Evolutionary conservation across 768 basidiomycete species (phyloP).

Genomic region (Naganishia antarctica): DNA sequence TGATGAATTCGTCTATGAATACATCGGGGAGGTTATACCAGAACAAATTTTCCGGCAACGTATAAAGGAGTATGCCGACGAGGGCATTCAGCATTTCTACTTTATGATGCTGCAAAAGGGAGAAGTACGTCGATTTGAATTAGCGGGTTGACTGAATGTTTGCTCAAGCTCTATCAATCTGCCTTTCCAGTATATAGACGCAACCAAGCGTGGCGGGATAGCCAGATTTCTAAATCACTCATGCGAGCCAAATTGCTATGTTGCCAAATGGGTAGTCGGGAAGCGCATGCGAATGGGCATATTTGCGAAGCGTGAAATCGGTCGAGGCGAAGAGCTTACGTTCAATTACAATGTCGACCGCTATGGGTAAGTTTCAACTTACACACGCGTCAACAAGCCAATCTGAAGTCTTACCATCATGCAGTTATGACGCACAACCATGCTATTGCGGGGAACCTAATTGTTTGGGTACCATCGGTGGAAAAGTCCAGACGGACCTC

Average conservation of each 20-base stretch:
- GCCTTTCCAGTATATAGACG: slow-evolving; percentile 77
- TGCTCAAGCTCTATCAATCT: not conserved
- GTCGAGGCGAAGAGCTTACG: slow-evolving; percentile 80
- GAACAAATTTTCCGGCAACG: slow-evolving; percentile 81
- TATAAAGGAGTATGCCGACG: slow-evolving; percentile 86
- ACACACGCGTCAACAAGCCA: not conserved
- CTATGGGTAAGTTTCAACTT: slow-evolving; percentile 67
- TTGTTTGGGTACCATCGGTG: slow-evolving; percentile 92
- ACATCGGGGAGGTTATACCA: slow-evolving; percentile 91
- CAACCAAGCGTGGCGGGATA: slow-evolving; percentile 92
- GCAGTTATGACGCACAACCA: slow-evolving; percentile 83
- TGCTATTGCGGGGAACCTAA: slow-evolving; percentile 95
- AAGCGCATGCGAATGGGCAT: slow-evolving; percentile 91
- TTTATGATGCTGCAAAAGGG: slow-evolving; percentile 99
- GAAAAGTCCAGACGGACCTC: slow-evolving; percentile 96
- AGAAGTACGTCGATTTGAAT: slow-evolving; percentile 76
- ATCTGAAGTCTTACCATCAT: not conserved
- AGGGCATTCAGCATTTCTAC: slow-evolving; percentile 94
- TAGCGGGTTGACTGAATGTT: too few species aligned
- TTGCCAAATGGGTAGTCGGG: slow-evolving; percentile 95
- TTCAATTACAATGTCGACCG: slow-evolving; percentile 99
- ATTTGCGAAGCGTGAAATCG: slow-evolving; percentile 72
- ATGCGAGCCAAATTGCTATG: slow-evolving; percentile 94
- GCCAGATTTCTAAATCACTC: slow-evolving; percentile 98
- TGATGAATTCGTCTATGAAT: slow-evolving; percentile 92